Base-by-base conservation (phyloP, 2,329 filamentous ascomycete species). In the Pseudogymnoascus sp. region DNA sequence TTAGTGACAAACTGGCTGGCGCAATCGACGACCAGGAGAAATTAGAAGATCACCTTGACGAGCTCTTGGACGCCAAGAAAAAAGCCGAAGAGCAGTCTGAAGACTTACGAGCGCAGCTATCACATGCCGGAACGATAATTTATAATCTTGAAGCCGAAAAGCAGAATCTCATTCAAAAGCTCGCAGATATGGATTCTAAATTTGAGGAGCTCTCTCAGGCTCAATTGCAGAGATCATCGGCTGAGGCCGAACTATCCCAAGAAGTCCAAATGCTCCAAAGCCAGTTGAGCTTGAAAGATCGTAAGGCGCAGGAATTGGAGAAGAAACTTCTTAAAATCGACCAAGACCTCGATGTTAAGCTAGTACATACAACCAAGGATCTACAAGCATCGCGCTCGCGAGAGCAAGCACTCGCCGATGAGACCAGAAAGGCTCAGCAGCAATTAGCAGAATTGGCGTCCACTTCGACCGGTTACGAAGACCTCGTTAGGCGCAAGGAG, bases 11-110 rank as follows among this genome's bases (percentile, higher is more conserved):
- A 77, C 83, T 99, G 28, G 84, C 91, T 38, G 93, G 90, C 39
- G 93, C 93, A 30, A 85, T 97, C 64, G 90, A 96, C 22, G 95
- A 99, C 69, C 93, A 97, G 73, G 93, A 97, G 72, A 87, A 88
- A 61, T 82, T 99, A 0, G 94, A 99, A 74, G 92, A 96, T 66
- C 92, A 99, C 72, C 81, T 99, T 2, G 94, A 99, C 72, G 88
- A 88, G 63, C 80, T 99, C 3, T 84, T 99, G 67, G 86, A 88
- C 58, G 91, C 92, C 8, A 97, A 96, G 76, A 96, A 92, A 75
- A 87, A 86, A 61, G 89, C 90, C 0, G 93, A 97, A 72, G 86
- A 91, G 22, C 89, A 97, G 66, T 86, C 93, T 4, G 89, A 94
- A 65, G 82, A 85, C 62, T 90, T 87, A 70, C 85, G 91, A 33